A percentile compares a stretch with the other conserved stretches of the same genome.
phyloP scores from a whole-genome alignment of 1,284 basidiomycete species.

The Austroboletus niveus region DNA sequence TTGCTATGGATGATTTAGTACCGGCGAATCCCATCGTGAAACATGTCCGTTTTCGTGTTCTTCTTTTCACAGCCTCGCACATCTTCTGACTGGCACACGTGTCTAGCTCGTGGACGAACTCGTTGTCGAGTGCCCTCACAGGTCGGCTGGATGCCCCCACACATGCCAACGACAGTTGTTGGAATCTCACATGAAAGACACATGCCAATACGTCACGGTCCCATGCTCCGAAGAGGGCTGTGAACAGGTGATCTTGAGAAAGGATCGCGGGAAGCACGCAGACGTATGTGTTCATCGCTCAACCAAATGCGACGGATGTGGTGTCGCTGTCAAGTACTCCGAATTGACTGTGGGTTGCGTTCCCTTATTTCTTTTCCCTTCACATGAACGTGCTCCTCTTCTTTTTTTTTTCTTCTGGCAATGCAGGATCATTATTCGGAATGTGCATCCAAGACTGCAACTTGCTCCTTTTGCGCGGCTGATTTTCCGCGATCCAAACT shows the following conservation, averaged over 20 bases:
- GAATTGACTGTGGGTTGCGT: conserved; percentile 37
- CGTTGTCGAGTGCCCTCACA: conserved; percentile 67
- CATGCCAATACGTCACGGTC: conserved; percentile 59
- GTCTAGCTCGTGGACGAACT: conserved; percentile 82
- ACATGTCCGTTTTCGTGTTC: conserved; percentile 51
- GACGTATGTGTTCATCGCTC: conserved; percentile 36
- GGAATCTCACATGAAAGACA: conserved; percentile 56
- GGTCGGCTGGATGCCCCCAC: conserved; percentile 56
- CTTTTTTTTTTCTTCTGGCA: not conserved
- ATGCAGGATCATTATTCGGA: conserved; percentile 37
- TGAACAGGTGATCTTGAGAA: conserved; percentile 41
- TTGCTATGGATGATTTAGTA: conserved; percentile 50
- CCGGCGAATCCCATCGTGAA: conserved; percentile 70
- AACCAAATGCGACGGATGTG: conserved; percentile 39
- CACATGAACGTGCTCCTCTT: conserved; percentile 2
- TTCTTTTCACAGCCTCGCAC: conserved; percentile 11
- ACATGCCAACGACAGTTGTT: conserved; percentile 73
- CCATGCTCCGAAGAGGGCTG: conserved; percentile 52
- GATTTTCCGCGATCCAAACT: conserved; percentile 36
- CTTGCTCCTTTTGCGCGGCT: conserved; percentile 41
- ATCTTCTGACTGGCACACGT: conserved; percentile 16
- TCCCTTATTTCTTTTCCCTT: not conserved
- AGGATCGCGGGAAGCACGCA: conserved; percentile 41
- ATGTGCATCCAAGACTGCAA: conserved; percentile 36
- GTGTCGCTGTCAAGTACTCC: conserved; percentile 29